phyloP scores from a whole-genome alignment of 1,139 yeast species.

The Yamadazyma membranifaciens region DNA sequence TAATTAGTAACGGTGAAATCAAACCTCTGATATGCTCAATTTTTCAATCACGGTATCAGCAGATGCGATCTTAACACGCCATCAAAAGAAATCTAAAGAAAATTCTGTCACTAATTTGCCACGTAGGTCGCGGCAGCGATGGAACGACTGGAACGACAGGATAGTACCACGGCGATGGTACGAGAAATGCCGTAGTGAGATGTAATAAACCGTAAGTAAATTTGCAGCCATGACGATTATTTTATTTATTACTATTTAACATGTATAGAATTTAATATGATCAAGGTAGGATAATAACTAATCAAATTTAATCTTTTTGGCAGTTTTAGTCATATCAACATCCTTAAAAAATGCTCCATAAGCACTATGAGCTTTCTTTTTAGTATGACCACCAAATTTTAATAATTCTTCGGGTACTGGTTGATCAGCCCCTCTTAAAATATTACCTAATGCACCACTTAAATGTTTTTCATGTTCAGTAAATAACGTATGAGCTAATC shows the following conservation, averaged over 20 bases:
- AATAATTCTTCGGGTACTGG: slow-evolving; percentile 94
- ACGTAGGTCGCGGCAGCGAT: background rate
- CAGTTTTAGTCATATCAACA: slow-evolving; percentile 82
- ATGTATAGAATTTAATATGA: background rate
- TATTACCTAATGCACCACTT: slow-evolving; percentile 92
- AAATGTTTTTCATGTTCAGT: slow-evolving; percentile 97
- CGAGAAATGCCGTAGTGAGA: too few species aligned
- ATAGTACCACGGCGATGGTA: too few species aligned
- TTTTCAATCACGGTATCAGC: slow-evolving; percentile 3
- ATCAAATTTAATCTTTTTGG: slow-evolving; percentile 86
- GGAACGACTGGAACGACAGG: too few species aligned
- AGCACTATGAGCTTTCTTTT: slow-evolving; percentile 93
- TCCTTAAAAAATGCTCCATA: slow-evolving; percentile 96
- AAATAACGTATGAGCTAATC: slow-evolving; percentile 91
- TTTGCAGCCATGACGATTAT: background rate
- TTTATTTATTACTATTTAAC: background rate
- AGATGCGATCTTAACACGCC: slow-evolving; percentile 5
- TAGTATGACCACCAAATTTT: slow-evolving; percentile 96
- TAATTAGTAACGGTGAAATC: too few species aligned
- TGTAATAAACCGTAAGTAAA: too few species aligned
- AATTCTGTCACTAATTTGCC: background rate
- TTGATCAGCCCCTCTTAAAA: slow-evolving; percentile 90
- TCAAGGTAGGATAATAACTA: slow-evolving; percentile 16
- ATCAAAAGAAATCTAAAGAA: slow-evolving; percentile 4
- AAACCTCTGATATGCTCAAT: background rate